Evolutionary conservation across 768 basidiomycete genomes (phyloP), one percentile per base, ranked within the genome.

Genomic region (Russula foetens): DNA sequence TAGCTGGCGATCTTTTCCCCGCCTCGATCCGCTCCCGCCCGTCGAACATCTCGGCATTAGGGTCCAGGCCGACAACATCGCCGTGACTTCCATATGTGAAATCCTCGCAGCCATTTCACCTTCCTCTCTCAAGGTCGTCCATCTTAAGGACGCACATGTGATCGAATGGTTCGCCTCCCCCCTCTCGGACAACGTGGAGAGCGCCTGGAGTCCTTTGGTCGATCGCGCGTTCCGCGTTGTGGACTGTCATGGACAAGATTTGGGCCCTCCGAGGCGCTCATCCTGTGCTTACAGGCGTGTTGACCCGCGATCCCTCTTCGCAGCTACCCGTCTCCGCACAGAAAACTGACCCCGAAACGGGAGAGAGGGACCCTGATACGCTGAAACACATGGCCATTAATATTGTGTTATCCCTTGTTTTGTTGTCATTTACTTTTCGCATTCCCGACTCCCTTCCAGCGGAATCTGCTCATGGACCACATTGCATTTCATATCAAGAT

Each of bases 191-290:
- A 58, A 62, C 21, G 56, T 47, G 28, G 51, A 53, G 7, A 31
- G 61, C 17, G 61, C 56, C 29, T 62, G 61, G 61, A 43, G 2
- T 3, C 51, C 51, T 35, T 45, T 62, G 4, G n/a, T 44, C 19
- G n/a, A 29, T 43, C 31, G n/a, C 38, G 9, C 24, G 2, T 62
- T 62, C 52, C 56, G 45, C 26, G 45, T 62, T 26, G 38, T 62
- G 15, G 56, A 62, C 45, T 17, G 15, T 15, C 0, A 62, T 48
- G 61, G 56, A 21, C 51, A 28, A 21, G 38, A 53, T 11, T 28
- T 58, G 39, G 60, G 56, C 15, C 61, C 56, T 26, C 44, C 26
- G 24, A 9, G 23, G 38, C 38, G 26, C 45, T 53, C 26, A 3
- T 39, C 52, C 12, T 47, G 21, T 26, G 47, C 11, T 33, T 29